Base-by-base conservation (phyloP, 352 stramenopile species). In the Aphanomyces euteiches region DNA sequence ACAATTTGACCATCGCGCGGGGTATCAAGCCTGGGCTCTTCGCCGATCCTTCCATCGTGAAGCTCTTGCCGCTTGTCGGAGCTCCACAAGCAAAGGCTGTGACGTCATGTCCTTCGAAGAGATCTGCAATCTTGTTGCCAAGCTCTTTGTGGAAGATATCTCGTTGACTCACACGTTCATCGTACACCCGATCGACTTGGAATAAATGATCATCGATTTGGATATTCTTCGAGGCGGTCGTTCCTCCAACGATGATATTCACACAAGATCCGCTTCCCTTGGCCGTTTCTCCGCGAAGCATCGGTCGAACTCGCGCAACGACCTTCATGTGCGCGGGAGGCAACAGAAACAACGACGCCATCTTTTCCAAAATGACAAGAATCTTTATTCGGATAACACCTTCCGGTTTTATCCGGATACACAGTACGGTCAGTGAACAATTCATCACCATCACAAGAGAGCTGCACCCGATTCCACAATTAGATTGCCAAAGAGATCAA, bases 1-100 rank as follows among this genome's bases (percentile, higher is more conserved):
- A 69, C 40, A 73, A 34, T 58, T 83, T 73, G 13, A 66, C 59
- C 47, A 88, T 53, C 12, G 79, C 75, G 57, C 79, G 74, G 34
- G 64, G 70, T 37, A 68, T 74, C 15, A 78, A 53, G 40, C 74
- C 74, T 13, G 66, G 59, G 56, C 73, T 68, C 13, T 73, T 69
- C 53, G 21, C 5, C 21, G 59, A 39, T n/a, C 74, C 74, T 54
- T 77, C 63, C 72, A 78, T 78, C 39, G 74, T 78, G 48, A 66
- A 69, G 15, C 66, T 78, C 59, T 84, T 84, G 34, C 78, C 78
- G 47, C 41, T 72, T 8, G 74, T 37, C 10, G 17, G 19, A 17
- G 54, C 21, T 12, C 54, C 54, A 39, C 19, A 61, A 45, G 54
- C 5, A 43, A 61, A 61, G 7, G 41, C 54, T 7, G 54, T 61